A percentile compares a stretch with the other conserved stretches of the same genome.
Evolutionary conservation across 192 early-diverging fungal species (phyloP).

Genomic region (Umbelopsis sp.): DNA sequence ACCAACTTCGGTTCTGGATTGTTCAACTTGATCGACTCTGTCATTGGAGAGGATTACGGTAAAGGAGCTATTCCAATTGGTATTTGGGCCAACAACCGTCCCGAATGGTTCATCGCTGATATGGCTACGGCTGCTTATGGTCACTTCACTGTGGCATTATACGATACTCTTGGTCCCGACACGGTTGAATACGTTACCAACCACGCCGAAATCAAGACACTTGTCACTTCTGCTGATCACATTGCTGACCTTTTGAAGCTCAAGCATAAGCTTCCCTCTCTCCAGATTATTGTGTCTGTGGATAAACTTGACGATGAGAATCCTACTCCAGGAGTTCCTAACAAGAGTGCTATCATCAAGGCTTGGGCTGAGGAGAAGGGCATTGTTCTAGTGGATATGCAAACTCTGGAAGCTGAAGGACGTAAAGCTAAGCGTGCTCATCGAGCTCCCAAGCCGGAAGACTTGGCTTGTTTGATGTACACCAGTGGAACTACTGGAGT

Average conservation of each 20-base stretch:
- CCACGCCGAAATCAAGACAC: constrained; percentile 73
- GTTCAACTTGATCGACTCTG: constrained; percentile 56
- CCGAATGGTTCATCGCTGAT: constrained; percentile 78
- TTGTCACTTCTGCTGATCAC: constrained; percentile 66
- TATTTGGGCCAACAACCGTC: constrained; percentile 75
- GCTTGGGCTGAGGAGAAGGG: constrained; percentile 67
- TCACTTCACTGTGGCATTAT: constrained; percentile 74
- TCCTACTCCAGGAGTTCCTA: constrained; percentile 23
- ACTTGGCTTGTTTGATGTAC: constrained; percentile 76
- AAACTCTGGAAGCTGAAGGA: constrained; percentile 63
- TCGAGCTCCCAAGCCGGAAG: constrained; percentile 61
- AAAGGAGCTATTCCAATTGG: constrained; percentile 46
- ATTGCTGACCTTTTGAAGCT: constrained; percentile 52
- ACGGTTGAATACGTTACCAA: constrained; percentile 85
- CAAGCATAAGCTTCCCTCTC: constrained; percentile 58
- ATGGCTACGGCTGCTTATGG: constrained; percentile 66
- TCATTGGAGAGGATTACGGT: constrained; percentile 27
- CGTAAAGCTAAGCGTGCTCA: constrained; percentile 50
- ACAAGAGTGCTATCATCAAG: constrained; percentile 42
- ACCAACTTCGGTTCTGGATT: constrained; percentile 73
- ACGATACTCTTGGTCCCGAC: constrained; percentile 88
- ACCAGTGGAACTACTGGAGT: constrained; percentile 87
- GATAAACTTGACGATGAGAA: constrained; percentile 59
- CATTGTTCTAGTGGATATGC: constrained; percentile 60
- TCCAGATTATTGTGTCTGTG: constrained; percentile 79